These are phyloP conservation scores for Eucalyptus guilfoylei DNA, from an alignment of 345 rosid genomes.

Conservation along the genomic window DNA sequence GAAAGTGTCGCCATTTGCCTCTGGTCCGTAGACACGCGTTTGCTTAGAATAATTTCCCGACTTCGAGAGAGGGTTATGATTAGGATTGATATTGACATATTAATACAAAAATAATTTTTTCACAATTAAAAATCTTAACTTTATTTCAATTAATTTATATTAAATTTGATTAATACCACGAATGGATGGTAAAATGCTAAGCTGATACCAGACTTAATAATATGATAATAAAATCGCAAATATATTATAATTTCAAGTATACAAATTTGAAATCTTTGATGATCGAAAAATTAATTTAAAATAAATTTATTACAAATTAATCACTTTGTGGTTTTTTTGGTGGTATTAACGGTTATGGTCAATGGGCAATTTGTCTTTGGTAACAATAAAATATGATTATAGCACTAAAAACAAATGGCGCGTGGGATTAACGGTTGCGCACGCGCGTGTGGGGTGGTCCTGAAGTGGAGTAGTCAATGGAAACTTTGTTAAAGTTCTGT, in stretches of 20 bases:
- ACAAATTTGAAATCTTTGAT: too few relatives aligned
- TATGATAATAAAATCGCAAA: too few relatives aligned
- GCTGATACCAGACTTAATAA: fast-evolving
- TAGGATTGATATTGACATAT: too few relatives aligned
- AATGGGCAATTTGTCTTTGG: not conserved
- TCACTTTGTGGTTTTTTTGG: fast-evolving
- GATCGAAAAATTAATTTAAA: too few relatives aligned
- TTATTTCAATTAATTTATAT: too few relatives aligned
- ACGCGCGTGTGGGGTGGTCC: not conserved
- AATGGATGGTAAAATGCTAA: fast-evolving
- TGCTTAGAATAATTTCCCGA: not conserved
- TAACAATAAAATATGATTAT: fast-evolving
- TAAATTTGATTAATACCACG: fast-evolving
- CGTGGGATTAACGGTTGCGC: not conserved
- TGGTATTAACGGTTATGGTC: fast-evolving
- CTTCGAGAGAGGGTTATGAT: not conserved
- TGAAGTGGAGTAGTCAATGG: not conserved
- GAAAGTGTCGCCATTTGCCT: not conserved
- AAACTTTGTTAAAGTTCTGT: not conserved
- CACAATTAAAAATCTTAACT: too few relatives aligned
- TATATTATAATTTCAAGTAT: too few relatives aligned
- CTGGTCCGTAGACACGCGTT: fast-evolving
- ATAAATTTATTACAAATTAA: too few relatives aligned
- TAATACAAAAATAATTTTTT: too few relatives aligned
- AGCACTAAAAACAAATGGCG: fast-evolving